Conservation (phyloP, 352 stramenopile genomes). For the Pythium utonaiense region DNA sequence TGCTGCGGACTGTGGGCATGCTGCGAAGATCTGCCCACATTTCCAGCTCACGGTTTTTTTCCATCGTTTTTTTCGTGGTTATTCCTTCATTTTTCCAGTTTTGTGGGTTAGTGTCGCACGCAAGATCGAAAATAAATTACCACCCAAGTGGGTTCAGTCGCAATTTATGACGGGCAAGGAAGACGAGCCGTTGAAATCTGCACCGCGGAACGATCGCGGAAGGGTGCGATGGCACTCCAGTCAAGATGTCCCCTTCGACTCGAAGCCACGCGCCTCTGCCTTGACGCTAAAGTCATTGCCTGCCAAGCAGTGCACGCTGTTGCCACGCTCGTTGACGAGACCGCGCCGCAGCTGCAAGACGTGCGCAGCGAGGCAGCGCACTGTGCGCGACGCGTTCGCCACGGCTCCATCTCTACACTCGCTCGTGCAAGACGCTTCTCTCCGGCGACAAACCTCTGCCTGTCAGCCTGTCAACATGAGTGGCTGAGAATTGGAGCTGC, state of each 20-base stretch:
- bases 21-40: neutral
- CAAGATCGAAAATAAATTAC: neutral
- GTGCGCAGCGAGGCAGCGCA: neutral
- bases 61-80: neutral
- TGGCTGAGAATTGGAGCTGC: neutral
- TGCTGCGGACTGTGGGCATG: neutral
- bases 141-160: slow-evolving; percentile 11
- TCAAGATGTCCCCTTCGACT: slow-evolving; percentile 12
- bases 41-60: neutral
- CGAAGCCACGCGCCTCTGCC: neutral
- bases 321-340: slow-evolving; percentile 3
- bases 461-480: neutral
- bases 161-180: slow-evolving; percentile 8
- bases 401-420: slow-evolving; percentile 4
- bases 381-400: neutral
- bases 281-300: neutral
- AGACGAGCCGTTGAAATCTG: slow-evolving; percentile 17
- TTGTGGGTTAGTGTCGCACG: neutral
- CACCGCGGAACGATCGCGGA: slow-evolving; percentile 14
- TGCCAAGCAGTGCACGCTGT: neutral
- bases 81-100: neutral
- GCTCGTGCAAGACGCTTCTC: neutral
- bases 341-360: neutral
- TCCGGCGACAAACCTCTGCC: no score
- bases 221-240: slow-evolving; percentile 7